A percentile compares a stretch with the other conserved stretches of the same genome.
Conservation (phyloP, 1,284 basidiomycete species). For the Exobasidium rhododendri region DNA sequence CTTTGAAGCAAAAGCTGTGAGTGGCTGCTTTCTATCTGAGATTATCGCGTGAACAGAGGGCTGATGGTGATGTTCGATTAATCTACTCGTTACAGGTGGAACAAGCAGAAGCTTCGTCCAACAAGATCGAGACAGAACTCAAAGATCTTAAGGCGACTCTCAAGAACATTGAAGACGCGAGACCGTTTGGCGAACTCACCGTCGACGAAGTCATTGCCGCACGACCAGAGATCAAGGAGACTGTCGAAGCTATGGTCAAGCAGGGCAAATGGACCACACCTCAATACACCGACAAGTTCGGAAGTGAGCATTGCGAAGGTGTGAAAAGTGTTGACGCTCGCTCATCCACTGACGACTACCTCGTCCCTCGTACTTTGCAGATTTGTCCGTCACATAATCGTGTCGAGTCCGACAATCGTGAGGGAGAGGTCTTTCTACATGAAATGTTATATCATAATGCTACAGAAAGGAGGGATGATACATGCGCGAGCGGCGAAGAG, state of each 20-base stretch:
- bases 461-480: background rate
- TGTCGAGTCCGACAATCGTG: no score
- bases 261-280: conserved; percentile 96
- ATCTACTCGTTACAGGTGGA: conserved; percentile 78
- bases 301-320: conserved; percentile 20
- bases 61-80: conserved; percentile 14
- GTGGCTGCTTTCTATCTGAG: conserved; percentile 54
- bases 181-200: conserved; percentile 95
- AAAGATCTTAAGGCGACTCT: conserved; percentile 89
- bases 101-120: conserved; percentile 83
- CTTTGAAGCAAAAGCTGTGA: conserved; percentile 92
- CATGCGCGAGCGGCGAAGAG: background rate
- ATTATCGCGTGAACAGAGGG: no score
- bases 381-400: conserved; percentile 43
- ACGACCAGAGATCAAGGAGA: conserved; percentile 85
- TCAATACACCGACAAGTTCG: conserved; percentile 55
- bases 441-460: no score
- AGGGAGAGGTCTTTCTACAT: no score
- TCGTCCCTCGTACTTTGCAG: conserved; percentile 16
- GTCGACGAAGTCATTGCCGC: conserved; percentile 87
- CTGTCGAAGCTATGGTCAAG: conserved; percentile 94
- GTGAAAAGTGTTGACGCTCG: background rate
- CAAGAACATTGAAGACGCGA: conserved; percentile 93
- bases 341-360: background rate
- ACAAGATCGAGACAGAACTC: conserved; percentile 89